Evolutionary conservation across 2,329 filamentous ascomycete genomes (phyloP), one percentile per base, ranked within the genome.

Genomic region (Trichoderma brevicompactum): DNA sequence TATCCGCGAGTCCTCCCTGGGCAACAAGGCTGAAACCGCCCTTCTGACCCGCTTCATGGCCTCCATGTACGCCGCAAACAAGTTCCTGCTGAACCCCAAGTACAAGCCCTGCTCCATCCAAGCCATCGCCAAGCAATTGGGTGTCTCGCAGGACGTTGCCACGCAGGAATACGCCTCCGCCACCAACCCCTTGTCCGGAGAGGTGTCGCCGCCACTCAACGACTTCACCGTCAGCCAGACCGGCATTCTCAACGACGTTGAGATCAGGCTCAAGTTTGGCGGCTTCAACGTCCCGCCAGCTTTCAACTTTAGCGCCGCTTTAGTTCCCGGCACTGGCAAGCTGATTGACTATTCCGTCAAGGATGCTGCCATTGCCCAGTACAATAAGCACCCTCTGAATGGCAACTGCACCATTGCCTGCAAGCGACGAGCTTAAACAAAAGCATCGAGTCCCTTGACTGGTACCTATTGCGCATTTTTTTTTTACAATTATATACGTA

Each of bases 41-140:
- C 36, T 61, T 15, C 34, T 61, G 15, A 61, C 46, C 4, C 46
- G 58, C 36, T 61, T 61, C 58, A 32, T 61, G 46, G 7, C 58
- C 46, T 52, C 58, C 36, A 61, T 61, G 58, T 41, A 61, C 34
- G 58, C 58, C n/a, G 58, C 58, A 6, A 61, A 61, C 36, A 50
- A 15, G n/a, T 61, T 61, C 13, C 38, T 61, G 46, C 44, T 61
- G 15, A 61, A 34, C 46, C 36, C 58, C 19, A 61, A 52, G 58
- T 19, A 41, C 23, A 61, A 61, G 32, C 13, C 36, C 9, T 61
- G 58, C 19, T 41, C 58, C 36, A 34, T 61, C 36, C 46, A 43
- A 23, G 58, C 58, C 15, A 13, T 61, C 38, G 46, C 38, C 10
- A 43, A 41, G 15, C 58, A 61, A 12, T 12, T 61, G 0, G 36